Evolutionary conservation across 1,139 yeast genomes (phyloP), one percentile per base, ranked within the genome.

Genomic region (Blastobotrys illinoisensis): DNA sequence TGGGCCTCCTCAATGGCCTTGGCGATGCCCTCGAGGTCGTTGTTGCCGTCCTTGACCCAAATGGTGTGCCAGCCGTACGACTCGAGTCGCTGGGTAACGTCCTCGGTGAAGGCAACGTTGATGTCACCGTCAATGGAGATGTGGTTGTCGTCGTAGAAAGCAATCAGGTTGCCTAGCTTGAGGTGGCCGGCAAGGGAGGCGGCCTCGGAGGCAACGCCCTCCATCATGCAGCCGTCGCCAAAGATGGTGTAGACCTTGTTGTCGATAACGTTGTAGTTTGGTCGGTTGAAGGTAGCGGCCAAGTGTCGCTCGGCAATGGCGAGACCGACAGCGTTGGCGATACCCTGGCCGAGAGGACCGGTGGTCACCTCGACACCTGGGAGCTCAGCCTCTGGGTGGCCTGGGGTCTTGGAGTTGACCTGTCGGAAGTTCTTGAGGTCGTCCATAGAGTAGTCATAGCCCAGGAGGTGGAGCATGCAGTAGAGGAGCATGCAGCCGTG

Each of bases 321-420:
- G 67, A 95, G 72, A 77, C 99, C 99, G 67, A 93, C 97, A 55
- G 97, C 98, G 73, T 91, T 91, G 68, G 87, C 80, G 67, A 93
- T 82, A 84, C 99, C 99, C 79, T 93, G 99, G 72, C 99, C 99
- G 68, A 93, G 83, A 59, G 99, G 99, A 74, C 99, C 99, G 60
- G 99, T 91, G 74, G 99, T 91, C 69, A 91, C 96, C 72, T 95
- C 99, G 57, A 90, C 84, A 71, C 98, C 99, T 56, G 95, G 91
- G 54, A 78, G 69, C 65, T 82, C 86, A 62, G 81, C 81, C 66
- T 82, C 86, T 54, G 99, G 99, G 78, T 93, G 99, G 66, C 99
- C 99, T 54, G 99, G 99, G 62, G 96, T 87, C 77, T 85, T 86
- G 62, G 98, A 91, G 71, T 80, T 79, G 67, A 91, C 75, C 76